These are phyloP conservation scores for Pseudogymnoascus sp. DNA, from an alignment of 2,329 filamentous ascomycete genomes.

Conservation along the genomic window DNA sequence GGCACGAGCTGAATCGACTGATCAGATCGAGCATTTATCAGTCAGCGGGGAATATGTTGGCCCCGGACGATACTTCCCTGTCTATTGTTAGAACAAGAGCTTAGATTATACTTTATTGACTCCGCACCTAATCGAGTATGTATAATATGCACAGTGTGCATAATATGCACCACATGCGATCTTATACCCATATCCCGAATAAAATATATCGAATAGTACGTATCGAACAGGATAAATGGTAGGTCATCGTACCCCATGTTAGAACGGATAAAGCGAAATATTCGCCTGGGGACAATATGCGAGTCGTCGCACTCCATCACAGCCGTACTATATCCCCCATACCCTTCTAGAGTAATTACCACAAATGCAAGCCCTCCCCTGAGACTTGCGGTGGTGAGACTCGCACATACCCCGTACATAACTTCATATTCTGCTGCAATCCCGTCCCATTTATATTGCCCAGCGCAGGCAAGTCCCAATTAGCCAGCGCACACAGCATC, in stretches of 20 bases:
- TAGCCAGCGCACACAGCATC: background rate
- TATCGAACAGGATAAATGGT: background rate
- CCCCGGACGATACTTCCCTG: background rate
- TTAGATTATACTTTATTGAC: background rate
- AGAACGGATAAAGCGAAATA: background rate
- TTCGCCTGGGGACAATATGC: background rate
- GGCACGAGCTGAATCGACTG: background rate
- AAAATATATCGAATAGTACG: background rate
- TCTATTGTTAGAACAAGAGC: background rate
- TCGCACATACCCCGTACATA: constrained; percentile 4
- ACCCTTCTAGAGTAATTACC: background rate
- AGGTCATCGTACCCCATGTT: background rate
- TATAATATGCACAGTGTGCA: background rate
- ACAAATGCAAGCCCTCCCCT: background rate
- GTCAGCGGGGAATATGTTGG: background rate
- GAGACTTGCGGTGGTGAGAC: background rate
- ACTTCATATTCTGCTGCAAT: background rate
- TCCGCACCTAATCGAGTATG: background rate
- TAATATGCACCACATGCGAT: background rate
- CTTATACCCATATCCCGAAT: background rate
- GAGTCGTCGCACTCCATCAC: background rate
- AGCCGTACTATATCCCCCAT: background rate
- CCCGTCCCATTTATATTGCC: background rate
- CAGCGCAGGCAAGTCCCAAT: background rate
- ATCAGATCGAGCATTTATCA: background rate